A percentile compares a stretch with the other conserved stretches of the same genome.
Evolutionary conservation across 768 basidiomycete genomes (phyloP).

Genomic region (Lentinula edodes): DNA sequence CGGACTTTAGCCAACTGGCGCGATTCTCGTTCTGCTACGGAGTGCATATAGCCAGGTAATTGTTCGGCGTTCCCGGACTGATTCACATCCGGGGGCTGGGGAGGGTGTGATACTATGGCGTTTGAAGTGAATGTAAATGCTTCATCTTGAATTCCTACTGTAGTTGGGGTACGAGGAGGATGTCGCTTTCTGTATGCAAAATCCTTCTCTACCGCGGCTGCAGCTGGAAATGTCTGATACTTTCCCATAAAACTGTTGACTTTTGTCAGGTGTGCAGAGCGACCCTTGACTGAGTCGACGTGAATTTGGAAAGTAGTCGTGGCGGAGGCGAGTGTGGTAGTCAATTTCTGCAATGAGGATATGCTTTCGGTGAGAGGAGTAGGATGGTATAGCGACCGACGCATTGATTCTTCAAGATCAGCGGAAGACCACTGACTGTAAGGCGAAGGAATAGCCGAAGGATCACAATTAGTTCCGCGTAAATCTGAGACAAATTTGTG

Average conservation of each 20-base stretch:
- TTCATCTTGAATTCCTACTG: not conserved
- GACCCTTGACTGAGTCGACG: not conserved
- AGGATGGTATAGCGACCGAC: not conserved
- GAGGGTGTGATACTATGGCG: not conserved
- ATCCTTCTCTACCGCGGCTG: not conserved
- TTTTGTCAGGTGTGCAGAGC: not conserved
- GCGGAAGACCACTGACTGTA: not conserved
- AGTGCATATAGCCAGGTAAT: not conserved
- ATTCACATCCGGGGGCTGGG: not conserved
- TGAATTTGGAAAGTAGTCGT: not conserved
- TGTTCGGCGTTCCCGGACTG: not conserved
- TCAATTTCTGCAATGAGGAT: not conserved
- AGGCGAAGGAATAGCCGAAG: constrained; percentile 3
- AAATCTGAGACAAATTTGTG: constrained; percentile 16
- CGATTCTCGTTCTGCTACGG: not conserved
- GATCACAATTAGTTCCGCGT: constrained; percentile 18
- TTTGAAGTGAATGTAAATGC: not conserved
- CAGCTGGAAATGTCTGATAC: too few relatives aligned
- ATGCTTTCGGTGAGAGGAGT: not conserved
- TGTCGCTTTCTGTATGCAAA: not conserved
- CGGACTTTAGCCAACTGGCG: not conserved
- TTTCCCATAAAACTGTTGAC: too few relatives aligned
- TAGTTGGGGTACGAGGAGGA: not conserved
- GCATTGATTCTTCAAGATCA: not conserved
- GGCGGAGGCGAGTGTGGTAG: not conserved